These are phyloP conservation scores for Clarireedia paspali DNA, from an alignment of 2,329 filamentous ascomycete species.

Conservation along the genomic window DNA sequence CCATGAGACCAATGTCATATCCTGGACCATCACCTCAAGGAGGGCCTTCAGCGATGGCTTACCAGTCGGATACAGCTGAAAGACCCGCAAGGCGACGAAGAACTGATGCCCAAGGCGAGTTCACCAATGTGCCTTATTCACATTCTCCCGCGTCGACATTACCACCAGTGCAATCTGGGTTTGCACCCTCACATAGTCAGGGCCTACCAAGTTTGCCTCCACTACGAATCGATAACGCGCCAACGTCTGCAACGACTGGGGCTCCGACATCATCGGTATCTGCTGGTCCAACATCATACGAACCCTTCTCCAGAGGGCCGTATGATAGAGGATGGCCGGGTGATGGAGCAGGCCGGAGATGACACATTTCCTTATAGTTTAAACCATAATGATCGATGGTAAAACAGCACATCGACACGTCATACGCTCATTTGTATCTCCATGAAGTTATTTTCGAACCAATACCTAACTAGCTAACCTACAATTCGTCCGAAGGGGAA, in stretches of 20 bases:
- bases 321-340: constrained; percentile 25
- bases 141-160: constrained; percentile 25
- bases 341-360: constrained; percentile 18
- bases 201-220: constrained; percentile 25
- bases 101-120: constrained; percentile 26
- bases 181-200: constrained; percentile 11
- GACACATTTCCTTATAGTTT: not conserved
- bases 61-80: constrained; percentile 18
- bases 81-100: constrained; percentile 26
- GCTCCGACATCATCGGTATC: constrained; percentile 16
- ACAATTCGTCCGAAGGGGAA: not conserved
- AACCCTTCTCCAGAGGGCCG: constrained; percentile 19
- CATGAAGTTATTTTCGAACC: not conserved
- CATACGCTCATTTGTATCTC: not conserved
- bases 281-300: constrained; percentile 16
- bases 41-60: constrained; percentile 13
- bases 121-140: constrained; percentile 20
- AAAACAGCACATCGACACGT: constrained; percentile 4
- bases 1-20: constrained; percentile 20
- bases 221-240: constrained; percentile 23
- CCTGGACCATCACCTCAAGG: constrained; percentile 15
- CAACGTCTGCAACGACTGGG: constrained; percentile 10
- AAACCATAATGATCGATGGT: constrained; percentile 1
- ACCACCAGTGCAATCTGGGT: constrained; percentile 23
- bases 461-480: not conserved